Base-by-base conservation (phyloP, 2,329 filamentous ascomycete species). In the Cyclaneusma minus region DNA sequence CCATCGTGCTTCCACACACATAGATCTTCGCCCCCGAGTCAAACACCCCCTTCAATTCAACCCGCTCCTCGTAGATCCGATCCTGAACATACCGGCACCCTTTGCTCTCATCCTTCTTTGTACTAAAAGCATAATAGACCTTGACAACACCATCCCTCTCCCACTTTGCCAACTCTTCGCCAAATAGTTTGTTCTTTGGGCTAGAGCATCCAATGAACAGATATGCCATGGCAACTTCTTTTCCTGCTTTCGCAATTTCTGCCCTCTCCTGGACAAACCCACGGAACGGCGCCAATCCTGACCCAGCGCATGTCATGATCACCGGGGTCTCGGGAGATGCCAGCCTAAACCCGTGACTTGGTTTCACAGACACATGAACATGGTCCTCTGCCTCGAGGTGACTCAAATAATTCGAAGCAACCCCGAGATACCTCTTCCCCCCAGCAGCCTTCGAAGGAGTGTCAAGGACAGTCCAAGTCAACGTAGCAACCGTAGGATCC, bases 391-490 rank as follows among this genome's bases (percentile, higher is more conserved):
- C 25, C 3, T 45, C 45, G 0, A 71, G 54, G 1, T 52, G 51
- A 2, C 64, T 56, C 7, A 79, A 58, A 46, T 72, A 77, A 29
- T 54, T 64, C 0, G 67, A 68, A 3, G 71, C 66, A 2, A 76
- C 69, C 26, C 73, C 73, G 5, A 64, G 42, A 48, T 68, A 58
- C 7, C 52, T 49, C 8, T 61, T 37, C 7, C 32, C 59, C 27
- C 56, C 55, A 26, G 55, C 56, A 3, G 60, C 56, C 7, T 61
- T 51, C 0, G 70, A 62, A 0, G 64, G 62, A 3, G 55, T 56
- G 24, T 73, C 60, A 26, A 80, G 59, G 1, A 84, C 62, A 3
- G 63, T 62, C 51, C 77, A 83, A 3, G 76, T 83, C 14, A 85
- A 59, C 0, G 73, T 72, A 26, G 65, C 63, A 30, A 58, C 57